These are phyloP conservation scores for Auriscalpium microsporum DNA, from an alignment of 768 basidiomycete genomes.

Conservation along the genomic window DNA sequence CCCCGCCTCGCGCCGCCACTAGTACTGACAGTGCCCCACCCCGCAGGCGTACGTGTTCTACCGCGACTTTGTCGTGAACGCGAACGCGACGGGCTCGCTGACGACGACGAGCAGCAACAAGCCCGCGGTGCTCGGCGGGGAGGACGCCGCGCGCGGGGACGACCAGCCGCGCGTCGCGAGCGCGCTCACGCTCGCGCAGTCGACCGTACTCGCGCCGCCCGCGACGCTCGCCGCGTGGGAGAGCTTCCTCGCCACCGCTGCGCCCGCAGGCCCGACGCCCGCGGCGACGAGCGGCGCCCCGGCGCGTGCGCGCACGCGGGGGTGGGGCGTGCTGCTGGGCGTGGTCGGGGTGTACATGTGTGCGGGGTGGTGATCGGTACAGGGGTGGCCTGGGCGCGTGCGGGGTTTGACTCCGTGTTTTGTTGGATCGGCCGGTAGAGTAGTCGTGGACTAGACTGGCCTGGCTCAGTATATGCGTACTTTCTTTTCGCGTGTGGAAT, in stretches of 20 bases:
- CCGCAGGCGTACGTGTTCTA: slow-evolving; percentile 50
- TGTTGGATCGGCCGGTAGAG: no score
- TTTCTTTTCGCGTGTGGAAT: no score
- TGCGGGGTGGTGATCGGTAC: background rate
- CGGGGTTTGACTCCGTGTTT: no score
- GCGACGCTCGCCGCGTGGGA: slow-evolving; percentile 27
- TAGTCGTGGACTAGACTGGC: no score
- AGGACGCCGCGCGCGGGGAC: slow-evolving; percentile 34
- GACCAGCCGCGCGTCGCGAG: slow-evolving; percentile 45
- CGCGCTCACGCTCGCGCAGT: slow-evolving; percentile 40
- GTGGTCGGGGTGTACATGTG: background rate
- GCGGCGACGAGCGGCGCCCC: background rate
- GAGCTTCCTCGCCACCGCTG: slow-evolving; percentile 19
- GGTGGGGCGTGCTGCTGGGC: background rate
- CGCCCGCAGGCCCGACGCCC: slow-evolving; percentile 1
- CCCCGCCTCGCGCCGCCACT: background rate
- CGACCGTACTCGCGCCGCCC: slow-evolving; percentile 19
- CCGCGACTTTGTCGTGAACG: slow-evolving; percentile 61
- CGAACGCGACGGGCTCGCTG: slow-evolving; percentile 52
- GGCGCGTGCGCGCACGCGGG: background rate
- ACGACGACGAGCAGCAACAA: slow-evolving; percentile 18
- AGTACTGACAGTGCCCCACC: background rate
- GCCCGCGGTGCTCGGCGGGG: slow-evolving; percentile 39
- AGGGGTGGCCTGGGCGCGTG: no score
- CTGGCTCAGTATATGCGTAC: no score